Evolutionary conservation across 2,329 filamentous ascomycete species (phyloP).

Genomic region (Colletotrichum endophyticum): DNA sequence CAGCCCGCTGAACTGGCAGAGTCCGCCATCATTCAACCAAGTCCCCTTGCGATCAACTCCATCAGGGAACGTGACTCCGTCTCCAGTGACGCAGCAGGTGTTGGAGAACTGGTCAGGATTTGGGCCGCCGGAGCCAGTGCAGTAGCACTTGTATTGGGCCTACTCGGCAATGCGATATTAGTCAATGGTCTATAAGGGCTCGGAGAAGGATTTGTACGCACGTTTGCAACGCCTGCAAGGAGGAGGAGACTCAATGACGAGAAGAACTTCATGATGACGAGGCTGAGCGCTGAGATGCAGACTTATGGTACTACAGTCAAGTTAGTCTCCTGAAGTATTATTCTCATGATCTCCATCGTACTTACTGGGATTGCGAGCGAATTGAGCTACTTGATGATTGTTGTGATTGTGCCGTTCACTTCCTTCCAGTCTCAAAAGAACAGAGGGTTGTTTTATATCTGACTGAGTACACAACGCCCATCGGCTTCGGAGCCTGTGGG

Average conservation of each 20-base stretch:
- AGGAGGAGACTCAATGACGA: not conserved
- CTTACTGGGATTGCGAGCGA: not conserved
- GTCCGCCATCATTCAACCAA: not conserved
- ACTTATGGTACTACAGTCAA: not conserved
- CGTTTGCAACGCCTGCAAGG: not conserved
- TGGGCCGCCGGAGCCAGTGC: accelerated
- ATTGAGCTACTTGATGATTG: not conserved
- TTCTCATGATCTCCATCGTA: not conserved
- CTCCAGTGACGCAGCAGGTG: not conserved
- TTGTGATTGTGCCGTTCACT: accelerated
- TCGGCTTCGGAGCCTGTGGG: not conserved
- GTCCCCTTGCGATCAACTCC: not conserved
- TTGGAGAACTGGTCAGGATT: not conserved
- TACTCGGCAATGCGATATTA: not conserved
- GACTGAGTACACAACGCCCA: not conserved
- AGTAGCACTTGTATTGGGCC: not conserved
- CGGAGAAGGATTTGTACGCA: not conserved
- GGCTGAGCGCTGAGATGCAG: not conserved
- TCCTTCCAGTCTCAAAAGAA: accelerated
- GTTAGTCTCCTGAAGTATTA: not conserved
- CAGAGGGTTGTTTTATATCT: accelerated
- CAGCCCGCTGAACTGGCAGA: not conserved
- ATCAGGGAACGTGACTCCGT: not conserved
- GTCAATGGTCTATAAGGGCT: accelerated
- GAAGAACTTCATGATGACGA: not conserved